phyloP scores from a whole-genome alignment of 2,329 filamentous ascomycete genomes.

The Elsinoe australis region DNA sequence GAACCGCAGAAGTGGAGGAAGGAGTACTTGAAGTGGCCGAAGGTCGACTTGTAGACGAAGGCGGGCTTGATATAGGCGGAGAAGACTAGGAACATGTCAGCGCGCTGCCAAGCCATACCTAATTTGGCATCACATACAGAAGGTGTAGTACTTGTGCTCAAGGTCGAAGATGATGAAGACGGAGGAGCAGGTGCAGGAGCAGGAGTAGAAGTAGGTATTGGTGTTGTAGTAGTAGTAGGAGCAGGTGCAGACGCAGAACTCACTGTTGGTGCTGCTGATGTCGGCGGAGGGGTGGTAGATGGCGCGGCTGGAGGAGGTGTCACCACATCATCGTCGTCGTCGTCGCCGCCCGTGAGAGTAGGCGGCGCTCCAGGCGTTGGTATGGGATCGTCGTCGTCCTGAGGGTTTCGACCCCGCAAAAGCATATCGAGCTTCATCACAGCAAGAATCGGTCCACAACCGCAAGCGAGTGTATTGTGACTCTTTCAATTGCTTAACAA shows the following conservation, averaged over 20 bases:
- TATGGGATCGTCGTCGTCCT: slow-evolving; percentile 5
- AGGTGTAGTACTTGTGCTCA: neutral
- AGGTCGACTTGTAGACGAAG: neutral
- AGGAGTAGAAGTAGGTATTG: neutral
- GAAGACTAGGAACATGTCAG: neutral
- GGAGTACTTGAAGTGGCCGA: neutral
- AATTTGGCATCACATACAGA: slow-evolving; percentile 12
- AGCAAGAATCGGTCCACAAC: no score
- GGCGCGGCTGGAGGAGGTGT: neutral
- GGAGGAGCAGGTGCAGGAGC: neutral
- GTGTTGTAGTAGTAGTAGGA: neutral
- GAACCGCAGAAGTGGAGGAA: neutral
- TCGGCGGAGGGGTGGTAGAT: neutral
- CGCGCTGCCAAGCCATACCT: no score
- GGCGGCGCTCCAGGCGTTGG: neutral
- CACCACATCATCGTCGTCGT: slow-evolving; percentile 10
- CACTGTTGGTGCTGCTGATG: slow-evolving; percentile 8
- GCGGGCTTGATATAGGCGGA: neutral
- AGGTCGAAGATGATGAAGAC: neutral
- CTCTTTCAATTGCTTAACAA: no score
- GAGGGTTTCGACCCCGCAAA: slow-evolving; percentile 1
- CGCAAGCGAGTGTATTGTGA: no score
- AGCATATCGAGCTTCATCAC: slow-evolving; percentile 15
- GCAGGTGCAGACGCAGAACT: slow-evolving; percentile 12
- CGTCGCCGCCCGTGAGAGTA: slow-evolving; percentile 1